These are phyloP conservation scores for Berberis vulgaris DNA, from an alignment of 164 flowering plant genomes.

Conservation along the genomic window DNA sequence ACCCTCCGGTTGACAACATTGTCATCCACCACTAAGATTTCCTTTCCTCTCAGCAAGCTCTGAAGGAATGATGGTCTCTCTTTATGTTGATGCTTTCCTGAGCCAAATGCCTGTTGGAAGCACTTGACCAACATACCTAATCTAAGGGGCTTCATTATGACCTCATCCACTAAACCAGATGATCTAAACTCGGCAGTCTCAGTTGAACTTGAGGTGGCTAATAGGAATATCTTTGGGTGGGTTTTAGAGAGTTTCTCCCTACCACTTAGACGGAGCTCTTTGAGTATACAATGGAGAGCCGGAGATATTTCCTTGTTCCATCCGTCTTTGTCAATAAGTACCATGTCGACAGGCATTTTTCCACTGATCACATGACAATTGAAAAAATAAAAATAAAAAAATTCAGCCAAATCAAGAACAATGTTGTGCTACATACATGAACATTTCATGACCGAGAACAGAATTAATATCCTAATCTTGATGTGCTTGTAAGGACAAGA, in stretches of 20 bases:
- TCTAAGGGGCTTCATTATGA: slow-evolving; percentile 67
- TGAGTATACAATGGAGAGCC: slow-evolving; percentile 20
- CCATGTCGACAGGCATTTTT: slow-evolving; percentile 29
- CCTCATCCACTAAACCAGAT: slow-evolving; percentile 41
- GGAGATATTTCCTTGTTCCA: slow-evolving; percentile 35
- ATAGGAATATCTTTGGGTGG: slow-evolving; percentile 45
- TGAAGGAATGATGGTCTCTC: slow-evolving; percentile 36
- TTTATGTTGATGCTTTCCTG: slow-evolving; percentile 25
- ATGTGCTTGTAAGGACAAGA: background rate
- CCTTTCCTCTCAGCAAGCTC: slow-evolving; percentile 45
- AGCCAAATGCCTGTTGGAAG: slow-evolving; percentile 50
- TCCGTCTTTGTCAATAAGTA: slow-evolving; percentile 62
- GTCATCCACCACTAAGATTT: slow-evolving; percentile 88
- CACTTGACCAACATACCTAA: slow-evolving; percentile 41
- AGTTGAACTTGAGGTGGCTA: slow-evolving; percentile 33
- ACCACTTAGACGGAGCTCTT: slow-evolving; percentile 18
- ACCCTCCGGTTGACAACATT: slow-evolving; percentile 75
- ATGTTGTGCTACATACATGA: no score
- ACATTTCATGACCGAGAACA: no score
- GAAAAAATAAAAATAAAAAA: no score
- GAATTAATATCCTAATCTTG: no score
- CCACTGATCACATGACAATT: slow-evolving; percentile 21
- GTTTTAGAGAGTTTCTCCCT: slow-evolving; percentile 10
- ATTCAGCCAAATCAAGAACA: no score
- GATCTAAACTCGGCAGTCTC: slow-evolving; percentile 41